Evolutionary conservation across 257 asterid species (phyloP), one percentile per base, ranked within the genome.

Genomic region (Solanum chilense): DNA sequence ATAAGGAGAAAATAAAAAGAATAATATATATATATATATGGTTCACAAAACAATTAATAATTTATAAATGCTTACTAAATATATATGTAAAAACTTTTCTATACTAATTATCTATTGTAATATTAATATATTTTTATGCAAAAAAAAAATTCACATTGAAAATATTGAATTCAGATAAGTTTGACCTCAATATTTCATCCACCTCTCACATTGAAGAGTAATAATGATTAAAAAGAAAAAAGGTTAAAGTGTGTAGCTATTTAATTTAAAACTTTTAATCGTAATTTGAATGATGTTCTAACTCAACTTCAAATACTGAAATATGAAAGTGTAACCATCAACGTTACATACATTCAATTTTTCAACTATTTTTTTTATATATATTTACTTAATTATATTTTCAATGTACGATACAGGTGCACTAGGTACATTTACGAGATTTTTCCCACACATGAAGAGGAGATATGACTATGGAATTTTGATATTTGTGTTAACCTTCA

Each of bases 391-490:
- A 11, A 62, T n/a, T 11, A 62, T n/a, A 62, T n/a, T 62, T 62
- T 62, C 33, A 62, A 62, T 16, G 2, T n/a, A 11, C 1, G 39
- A 62, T 11, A 62, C 71, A 94, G 98, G 94, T n/a, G 56, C 94
- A 7, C 86, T 77, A 5, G 86, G 92, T 9, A 95, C 99, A 45
- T 96, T 95, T 87, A 83, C 88, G 5, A 89, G 98, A 21, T 95
- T 96, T 85, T 44, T 95, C 21, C 99, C 98, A 1, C 68, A 85
- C 2, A 89, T 96, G 73, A 95, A 93, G 92, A 90, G 87, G 82
- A 91, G 91, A 73, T 96, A 94, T 87, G 98, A 96, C 75, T 95
- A 96, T 9, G 99, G 99, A 9, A 91, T 96, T 15, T 9, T 92
- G 76, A 93, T 96, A 83, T 96, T 94, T 82, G 95, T 95, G 47